phyloP scores from a whole-genome alignment of 2,329 filamentous ascomycete genomes.

The Fusarium mexicanum region DNA sequence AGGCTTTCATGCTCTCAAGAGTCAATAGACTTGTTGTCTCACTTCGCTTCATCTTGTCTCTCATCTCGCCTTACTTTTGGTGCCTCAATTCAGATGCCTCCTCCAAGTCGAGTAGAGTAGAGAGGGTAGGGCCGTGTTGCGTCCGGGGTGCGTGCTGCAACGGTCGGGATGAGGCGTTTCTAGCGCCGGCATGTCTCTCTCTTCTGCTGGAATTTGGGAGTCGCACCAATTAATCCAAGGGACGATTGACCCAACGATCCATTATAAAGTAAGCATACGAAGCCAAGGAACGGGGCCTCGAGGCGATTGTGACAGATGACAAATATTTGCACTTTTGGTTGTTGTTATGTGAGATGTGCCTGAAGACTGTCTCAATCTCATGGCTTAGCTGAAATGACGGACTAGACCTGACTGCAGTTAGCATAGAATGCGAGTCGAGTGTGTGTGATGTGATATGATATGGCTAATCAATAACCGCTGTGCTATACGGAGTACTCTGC shows the following conservation, averaged over 20 bases:
- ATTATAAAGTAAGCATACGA: conserved; percentile 2
- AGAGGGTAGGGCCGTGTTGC: conserved; percentile 22
- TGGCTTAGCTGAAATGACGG: conserved; percentile 14
- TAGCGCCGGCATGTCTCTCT: conserved; percentile 36
- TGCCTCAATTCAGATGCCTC: background rate
- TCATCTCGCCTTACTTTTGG: conserved; percentile 1
- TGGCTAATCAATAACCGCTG: conserved; percentile 1
- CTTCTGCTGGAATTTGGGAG: background rate
- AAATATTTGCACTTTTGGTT: background rate
- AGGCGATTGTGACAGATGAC: conserved; percentile 11
- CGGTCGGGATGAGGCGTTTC: conserved; percentile 31
- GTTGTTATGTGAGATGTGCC: conserved; percentile 6
- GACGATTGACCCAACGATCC: background rate
- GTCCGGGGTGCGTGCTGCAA: conserved; percentile 28
- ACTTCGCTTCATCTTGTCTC: background rate
- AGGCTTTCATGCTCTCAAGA: background rate
- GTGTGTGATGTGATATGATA: background rate
- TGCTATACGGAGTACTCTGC: background rate
- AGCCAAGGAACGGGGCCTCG: background rate
- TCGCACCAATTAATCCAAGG: conserved; percentile 1
- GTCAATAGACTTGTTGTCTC: background rate
- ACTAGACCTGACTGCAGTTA: background rate
- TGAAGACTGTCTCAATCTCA: conserved; percentile 10
- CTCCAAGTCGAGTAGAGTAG: background rate
- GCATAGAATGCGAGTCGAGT: background rate